Evolutionary conservation across 345 rosid genomes (phyloP).

Genomic region (Microcos paniculata): DNA sequence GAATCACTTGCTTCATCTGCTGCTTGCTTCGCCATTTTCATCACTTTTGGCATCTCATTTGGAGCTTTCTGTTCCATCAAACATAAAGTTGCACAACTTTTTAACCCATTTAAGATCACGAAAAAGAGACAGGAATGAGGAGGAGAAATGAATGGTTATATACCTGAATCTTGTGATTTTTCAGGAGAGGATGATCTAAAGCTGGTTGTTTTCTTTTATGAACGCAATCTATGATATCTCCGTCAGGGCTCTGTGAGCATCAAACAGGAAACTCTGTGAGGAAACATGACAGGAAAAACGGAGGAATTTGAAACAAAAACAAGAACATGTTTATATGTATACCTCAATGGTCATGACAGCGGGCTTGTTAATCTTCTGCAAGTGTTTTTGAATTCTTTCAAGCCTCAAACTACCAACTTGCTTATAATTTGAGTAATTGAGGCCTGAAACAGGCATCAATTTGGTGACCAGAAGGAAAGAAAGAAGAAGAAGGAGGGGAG

Average conservation of each 20-base stretch:
- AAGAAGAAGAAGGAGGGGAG: slow-evolving; percentile 22
- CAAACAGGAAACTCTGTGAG: slow-evolving; percentile 7
- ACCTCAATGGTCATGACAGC: slow-evolving; percentile 83
- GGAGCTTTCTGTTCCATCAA: slow-evolving; percentile 52
- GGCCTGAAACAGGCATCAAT: slow-evolving; percentile 30
- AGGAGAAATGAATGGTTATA: no score
- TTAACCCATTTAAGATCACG: slow-evolving; percentile 18
- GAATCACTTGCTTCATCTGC: slow-evolving; percentile 10
- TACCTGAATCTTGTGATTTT: slow-evolving; percentile 97
- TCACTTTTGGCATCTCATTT: slow-evolving; percentile 50
- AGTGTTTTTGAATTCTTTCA: slow-evolving; percentile 71
- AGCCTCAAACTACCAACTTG: slow-evolving; percentile 77
- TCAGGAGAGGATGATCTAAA: slow-evolving; percentile 89
- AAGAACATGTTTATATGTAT: not conserved
- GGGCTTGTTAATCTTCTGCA: slow-evolving; percentile 83
- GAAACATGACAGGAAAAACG: not conserved
- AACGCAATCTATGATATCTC: slow-evolving; percentile 91
- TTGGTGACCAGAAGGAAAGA: slow-evolving; percentile 24
- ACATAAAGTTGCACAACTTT: not conserved
- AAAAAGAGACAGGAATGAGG: not conserved
- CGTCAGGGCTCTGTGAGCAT: slow-evolving; percentile 66
- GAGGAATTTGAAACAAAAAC: no score
- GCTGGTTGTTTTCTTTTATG: slow-evolving; percentile 84
- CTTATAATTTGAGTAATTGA: slow-evolving; percentile 51
- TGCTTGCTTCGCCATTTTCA: slow-evolving; percentile 29